Base-by-base conservation (phyloP, 1,284 basidiomycete species). In the Pseudozyma thailandica region DNA sequence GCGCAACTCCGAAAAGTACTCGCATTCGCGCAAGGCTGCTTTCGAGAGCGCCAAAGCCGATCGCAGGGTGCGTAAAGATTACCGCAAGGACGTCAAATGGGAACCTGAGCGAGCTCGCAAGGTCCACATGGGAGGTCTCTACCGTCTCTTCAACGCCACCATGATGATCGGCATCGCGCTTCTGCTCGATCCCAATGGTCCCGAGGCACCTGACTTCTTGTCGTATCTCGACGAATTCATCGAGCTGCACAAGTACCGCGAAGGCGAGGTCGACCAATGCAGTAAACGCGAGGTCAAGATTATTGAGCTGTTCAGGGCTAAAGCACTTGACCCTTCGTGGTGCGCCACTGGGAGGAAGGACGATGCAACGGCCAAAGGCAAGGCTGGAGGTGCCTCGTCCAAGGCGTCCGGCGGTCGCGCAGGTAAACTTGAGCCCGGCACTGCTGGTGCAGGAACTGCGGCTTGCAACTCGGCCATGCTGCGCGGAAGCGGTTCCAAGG, bases 121-220 rank as follows among this genome's bases (percentile, higher is more conserved):
- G 43, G 62, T 63, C 6, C 74, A 79, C 50, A 75, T 81, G 62
- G 78, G 77, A 23, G 77, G 78, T 15, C 75, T 81, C 10, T 80
- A 79, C 39, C 75, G 80, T 20, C 65, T 78, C 23, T 81, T 81
- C 57, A 76, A 71, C 45, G 72, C 77, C 2, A 75, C 74, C 33
- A 63, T 81, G 56, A 77, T 81, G 52, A 72, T 75, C 33, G 80
- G 79, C n/a, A 78, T 81, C 21, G 77, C 77, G 39, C 69, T 80
- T 2, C 60, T 81, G 7, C 63, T 76, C 23, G 78, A 81, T 35
- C 77, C 73, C 8, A 73, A 69, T 10, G 58, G 63, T 8, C 48
- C 55, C 1, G 70, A 78, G 18, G 75, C 77, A 16, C 50, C 71
- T 4, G 77, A 79, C 47, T 65, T 75, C 33, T 18, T 56, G 20